Conservation (phyloP, 2,329 filamentous ascomycete genomes). For the Trichoderma atrobrunneum region DNA sequence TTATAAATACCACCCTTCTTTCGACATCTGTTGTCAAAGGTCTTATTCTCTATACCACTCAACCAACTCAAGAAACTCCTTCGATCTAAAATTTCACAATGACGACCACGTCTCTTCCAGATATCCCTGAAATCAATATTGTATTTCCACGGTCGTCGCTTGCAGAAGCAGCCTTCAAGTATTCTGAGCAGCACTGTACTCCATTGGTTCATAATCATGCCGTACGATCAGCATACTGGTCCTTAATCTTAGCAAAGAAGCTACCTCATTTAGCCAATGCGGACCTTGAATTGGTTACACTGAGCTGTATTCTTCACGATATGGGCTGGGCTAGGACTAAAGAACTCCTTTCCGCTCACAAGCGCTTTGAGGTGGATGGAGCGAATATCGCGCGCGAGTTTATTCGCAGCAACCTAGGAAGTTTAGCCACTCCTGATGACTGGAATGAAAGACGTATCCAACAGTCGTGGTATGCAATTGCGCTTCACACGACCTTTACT, state of each 20-base stretch:
- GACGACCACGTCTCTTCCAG: not conserved
- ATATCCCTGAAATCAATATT: not conserved
- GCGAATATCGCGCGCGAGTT: not conserved
- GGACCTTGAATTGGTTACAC: not conserved
- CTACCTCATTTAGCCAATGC: not conserved
- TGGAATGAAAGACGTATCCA: not conserved
- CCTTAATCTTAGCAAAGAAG: not conserved
- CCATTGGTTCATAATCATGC: not conserved
- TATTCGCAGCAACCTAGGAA: not conserved
- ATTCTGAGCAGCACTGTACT: not conserved
- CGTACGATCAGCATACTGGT: not conserved
- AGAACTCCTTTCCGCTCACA: not conserved
- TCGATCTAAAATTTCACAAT: not conserved
- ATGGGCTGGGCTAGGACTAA: not conserved
- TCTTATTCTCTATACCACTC: not conserved
- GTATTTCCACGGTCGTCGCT: not conserved
- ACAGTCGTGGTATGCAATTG: not conserved
- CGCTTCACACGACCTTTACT: not conserved
- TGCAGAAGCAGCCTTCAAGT: not conserved
- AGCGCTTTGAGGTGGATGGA: constrained; percentile 5
- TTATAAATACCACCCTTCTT: not conserved
- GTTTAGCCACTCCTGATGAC: not conserved
- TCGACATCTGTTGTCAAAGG: not conserved
- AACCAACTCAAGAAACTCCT: not conserved
- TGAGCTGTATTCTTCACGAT: not conserved